A percentile compares a stretch with the other conserved stretches of the same genome.
phyloP scores from a whole-genome alignment of 257 asterid species.

The Nicotiana tomentosiformis region DNA sequence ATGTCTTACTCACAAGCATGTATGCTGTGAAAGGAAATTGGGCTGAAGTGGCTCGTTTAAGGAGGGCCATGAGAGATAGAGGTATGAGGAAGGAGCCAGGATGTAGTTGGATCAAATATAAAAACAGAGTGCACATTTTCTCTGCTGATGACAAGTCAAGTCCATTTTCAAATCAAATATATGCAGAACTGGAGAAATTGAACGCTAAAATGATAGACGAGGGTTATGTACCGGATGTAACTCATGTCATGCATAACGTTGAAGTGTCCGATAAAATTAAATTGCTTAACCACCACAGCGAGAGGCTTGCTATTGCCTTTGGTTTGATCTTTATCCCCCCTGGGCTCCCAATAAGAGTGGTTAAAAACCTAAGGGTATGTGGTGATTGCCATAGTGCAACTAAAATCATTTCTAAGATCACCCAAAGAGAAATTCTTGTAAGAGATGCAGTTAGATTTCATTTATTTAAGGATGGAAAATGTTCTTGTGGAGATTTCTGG shows the following conservation, averaged over 20 bases:
- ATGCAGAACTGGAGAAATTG: slow-evolving; percentile 43
- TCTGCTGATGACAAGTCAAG: slow-evolving; percentile 42
- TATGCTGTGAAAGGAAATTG: slow-evolving; percentile 36
- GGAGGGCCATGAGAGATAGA: slow-evolving; percentile 41
- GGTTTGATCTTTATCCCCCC: slow-evolving; percentile 34
- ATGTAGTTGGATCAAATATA: slow-evolving; percentile 45
- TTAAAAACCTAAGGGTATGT: slow-evolving; percentile 41
- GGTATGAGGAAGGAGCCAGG: slow-evolving; percentile 41
- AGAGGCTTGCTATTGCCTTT: slow-evolving; percentile 49
- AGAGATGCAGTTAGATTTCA: slow-evolving; percentile 42
- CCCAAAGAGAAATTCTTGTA: slow-evolving; percentile 38
- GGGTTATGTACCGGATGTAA: slow-evolving; percentile 37
- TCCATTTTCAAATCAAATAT: slow-evolving; percentile 39
- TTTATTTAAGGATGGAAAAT: slow-evolving; percentile 37
- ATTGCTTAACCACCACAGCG: slow-evolving; percentile 35
- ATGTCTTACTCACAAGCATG: slow-evolving; percentile 36
- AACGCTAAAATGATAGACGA: slow-evolving; percentile 36
- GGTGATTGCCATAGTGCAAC: slow-evolving; percentile 43
- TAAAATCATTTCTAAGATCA: slow-evolving; percentile 40
- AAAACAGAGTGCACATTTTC: slow-evolving; percentile 37
- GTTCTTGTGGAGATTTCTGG: slow-evolving; percentile 51
- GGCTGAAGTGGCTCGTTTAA: slow-evolving; percentile 41
- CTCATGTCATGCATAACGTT: slow-evolving; percentile 36
- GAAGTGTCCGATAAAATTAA: slow-evolving; percentile 32
- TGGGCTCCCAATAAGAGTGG: slow-evolving; percentile 32